A percentile compares a stretch with the other conserved stretches of the same genome.
Evolutionary conservation across 2,329 filamentous ascomycete species (phyloP).

Genomic region (Beauveria sp.): DNA sequence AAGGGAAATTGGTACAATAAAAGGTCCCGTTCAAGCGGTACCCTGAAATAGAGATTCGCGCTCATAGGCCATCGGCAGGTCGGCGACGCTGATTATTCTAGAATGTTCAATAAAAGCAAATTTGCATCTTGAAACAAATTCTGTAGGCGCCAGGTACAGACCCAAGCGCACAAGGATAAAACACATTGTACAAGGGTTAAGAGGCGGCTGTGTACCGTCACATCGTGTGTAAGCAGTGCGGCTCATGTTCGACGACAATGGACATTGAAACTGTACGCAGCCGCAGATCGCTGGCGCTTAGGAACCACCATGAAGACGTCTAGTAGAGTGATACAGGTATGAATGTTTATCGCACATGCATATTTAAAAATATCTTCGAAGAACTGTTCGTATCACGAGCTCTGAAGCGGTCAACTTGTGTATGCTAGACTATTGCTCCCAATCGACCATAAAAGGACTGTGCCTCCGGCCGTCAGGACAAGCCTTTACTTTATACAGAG

Average conservation of each 20-base stretch:
- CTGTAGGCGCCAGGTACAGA: neutral
- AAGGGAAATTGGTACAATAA: too few species aligned
- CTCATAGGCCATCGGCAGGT: too few species aligned
- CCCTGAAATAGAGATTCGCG: neutral
- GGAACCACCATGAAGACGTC: neutral
- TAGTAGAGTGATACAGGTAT: neutral
- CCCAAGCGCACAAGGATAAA: neutral
- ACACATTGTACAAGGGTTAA: neutral
- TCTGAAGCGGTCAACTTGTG: neutral
- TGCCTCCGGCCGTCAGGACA: neutral
- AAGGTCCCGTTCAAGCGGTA: too few species aligned
- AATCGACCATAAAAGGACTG: neutral
- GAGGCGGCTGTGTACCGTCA: conserved; percentile 1
- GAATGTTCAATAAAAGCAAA: neutral
- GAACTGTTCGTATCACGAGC: neutral
- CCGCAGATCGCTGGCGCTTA: conserved; percentile 1
- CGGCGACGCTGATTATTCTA: too few species aligned
- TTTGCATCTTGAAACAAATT: neutral
- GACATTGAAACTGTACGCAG: neutral
- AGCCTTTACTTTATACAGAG: too few species aligned
- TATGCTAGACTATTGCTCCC: neutral
- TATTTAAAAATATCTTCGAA: neutral
- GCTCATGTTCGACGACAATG: neutral
- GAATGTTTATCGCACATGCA: neutral
- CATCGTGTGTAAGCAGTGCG: neutral